Base-by-base conservation (phyloP, 768 basidiomycete species). In the Phaeotremella fagi region DNA sequence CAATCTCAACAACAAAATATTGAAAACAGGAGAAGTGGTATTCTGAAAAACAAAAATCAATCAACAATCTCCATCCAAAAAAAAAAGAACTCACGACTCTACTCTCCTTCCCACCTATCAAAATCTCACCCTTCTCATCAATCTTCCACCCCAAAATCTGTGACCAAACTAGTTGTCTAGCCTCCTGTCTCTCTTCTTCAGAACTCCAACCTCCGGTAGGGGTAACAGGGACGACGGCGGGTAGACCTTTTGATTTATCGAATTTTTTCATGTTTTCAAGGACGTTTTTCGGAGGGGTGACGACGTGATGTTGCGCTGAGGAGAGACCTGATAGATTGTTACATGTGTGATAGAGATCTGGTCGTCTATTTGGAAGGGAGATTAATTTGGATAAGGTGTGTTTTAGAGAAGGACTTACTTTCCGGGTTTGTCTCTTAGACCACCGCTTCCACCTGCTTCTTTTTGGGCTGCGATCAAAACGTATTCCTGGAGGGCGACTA, bases 341-440 rank as follows among this genome's bases (percentile, higher is more conserved):
- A 29, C 88, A 76, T 0, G 94, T 95, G 67, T 99, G 95, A 70
- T 99, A 99, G 33, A 88, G 81, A 70, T 99, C 95, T n/a, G 91
- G 77, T n/a, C 75, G 75, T 75, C 90, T n/a, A n/a, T n/a, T n/a
- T 92, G 60, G 7, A 25, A 33, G 16, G 24, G 37, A 3, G 15
- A 33, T 31, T 18, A 23, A 25, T 31, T 22, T 7, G 31, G 31
- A 33, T 33, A 23, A 16, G 33, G 16, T 4, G 18, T 41, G 20
- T 9, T 14, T 22, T 7, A 41, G 38, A 41, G 12, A 20, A 22
- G 14, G 4, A 72, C 82, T 48, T 72, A 88, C 87, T 95, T 97
- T 33, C 89, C 88, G 14, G 95, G 95, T 69, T 99, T 99, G 69
- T 99, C 95, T 22, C 90, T 79, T 46, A 98, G 73, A 15, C 95